These are phyloP conservation scores for Mortierella claussenii DNA, from an alignment of 192 early-diverging fungal species.

Conservation along the genomic window DNA sequence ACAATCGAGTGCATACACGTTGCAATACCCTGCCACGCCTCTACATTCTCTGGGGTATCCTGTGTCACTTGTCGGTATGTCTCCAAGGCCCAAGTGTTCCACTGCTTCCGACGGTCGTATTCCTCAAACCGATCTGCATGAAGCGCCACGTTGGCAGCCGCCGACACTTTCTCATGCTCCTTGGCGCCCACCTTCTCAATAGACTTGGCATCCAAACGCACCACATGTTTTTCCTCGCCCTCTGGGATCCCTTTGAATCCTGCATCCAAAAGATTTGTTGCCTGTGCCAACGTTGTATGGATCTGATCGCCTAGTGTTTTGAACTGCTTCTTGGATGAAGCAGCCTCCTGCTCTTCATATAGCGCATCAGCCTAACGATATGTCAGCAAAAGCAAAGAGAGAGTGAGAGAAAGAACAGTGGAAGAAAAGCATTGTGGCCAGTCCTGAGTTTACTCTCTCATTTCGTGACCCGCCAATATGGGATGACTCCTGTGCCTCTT, in stretches of 20 bases:
- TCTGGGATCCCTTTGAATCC: conserved; percentile 37
- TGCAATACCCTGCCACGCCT: conserved; percentile 48
- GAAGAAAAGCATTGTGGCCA: no score
- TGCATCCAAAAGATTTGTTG: conserved; percentile 19
- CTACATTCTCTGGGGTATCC: conserved; percentile 36
- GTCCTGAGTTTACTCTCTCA: no score
- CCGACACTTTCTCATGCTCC: conserved; percentile 36
- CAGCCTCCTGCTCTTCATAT: conserved; percentile 45
- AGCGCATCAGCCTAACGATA: conserved; percentile 43
- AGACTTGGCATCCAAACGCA: conserved; percentile 36
- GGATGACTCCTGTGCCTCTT: no score
- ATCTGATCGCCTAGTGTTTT: conserved; percentile 35
- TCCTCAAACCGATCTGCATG: conserved; percentile 50
- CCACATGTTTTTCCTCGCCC: conserved; percentile 45
- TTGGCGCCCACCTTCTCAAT: conserved; percentile 42
- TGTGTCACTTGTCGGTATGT: conserved; percentile 28
- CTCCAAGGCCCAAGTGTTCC: conserved; percentile 47
- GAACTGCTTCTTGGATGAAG: conserved; percentile 41
- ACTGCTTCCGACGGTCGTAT: conserved; percentile 42
- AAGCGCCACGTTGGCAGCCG: conserved; percentile 42
- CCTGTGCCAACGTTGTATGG: conserved; percentile 29
- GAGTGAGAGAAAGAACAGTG: no score
- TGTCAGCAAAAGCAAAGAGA: no score
- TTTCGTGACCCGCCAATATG: no score
- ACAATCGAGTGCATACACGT: conserved; percentile 54